A percentile compares a stretch with the other conserved stretches of the same genome.
Evolutionary conservation across 1,284 basidiomycete genomes (phyloP).

Genomic region (Mycosarcoma maydis): DNA sequence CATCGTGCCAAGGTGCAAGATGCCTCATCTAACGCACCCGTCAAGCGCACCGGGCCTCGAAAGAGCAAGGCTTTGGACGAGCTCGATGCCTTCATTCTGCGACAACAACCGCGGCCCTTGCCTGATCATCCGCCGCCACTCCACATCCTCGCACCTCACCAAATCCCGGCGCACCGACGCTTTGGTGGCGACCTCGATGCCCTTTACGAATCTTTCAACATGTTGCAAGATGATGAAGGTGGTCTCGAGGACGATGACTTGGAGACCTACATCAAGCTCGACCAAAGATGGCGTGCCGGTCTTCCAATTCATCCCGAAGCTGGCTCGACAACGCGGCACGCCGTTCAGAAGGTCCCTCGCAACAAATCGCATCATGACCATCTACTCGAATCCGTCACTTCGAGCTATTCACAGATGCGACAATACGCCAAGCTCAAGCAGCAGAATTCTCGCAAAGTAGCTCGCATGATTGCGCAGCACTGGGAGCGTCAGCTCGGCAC

Average conservation of each 20-base stretch:
- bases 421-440: constrained; percentile 65
- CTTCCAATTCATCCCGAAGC: constrained; percentile 31
- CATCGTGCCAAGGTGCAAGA: constrained; percentile 7
- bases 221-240: constrained; percentile 41
- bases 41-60: constrained; percentile 22
- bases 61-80: constrained; percentile 40
- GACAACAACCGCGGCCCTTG: constrained; percentile 28
- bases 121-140: constrained; percentile 41
- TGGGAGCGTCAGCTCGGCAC: constrained; percentile 77
- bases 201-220: constrained; percentile 30
- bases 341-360: constrained; percentile 28
- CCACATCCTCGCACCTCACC: constrained; percentile 37
- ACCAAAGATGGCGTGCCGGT: constrained; percentile 42
- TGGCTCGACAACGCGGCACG: constrained; percentile 22
- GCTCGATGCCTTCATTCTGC: constrained; percentile 31
- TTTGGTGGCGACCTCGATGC: constrained; percentile 33
- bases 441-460: constrained; percentile 71
- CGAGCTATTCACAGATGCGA: constrained; percentile 45
- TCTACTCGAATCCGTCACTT: constrained; percentile 39
- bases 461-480: constrained; percentile 77
- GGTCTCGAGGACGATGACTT: constrained; percentile 30
- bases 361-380: constrained; percentile 50
- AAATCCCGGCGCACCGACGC: constrained; percentile 28
- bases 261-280: constrained; percentile 36
- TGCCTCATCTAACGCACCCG: constrained; percentile 11